Percentiles rank a stretch among this genome's conserved stretches.
Conservation (phyloP, 441 rosid genomes). For the Bocquillonia castaneifolia region DNA sequence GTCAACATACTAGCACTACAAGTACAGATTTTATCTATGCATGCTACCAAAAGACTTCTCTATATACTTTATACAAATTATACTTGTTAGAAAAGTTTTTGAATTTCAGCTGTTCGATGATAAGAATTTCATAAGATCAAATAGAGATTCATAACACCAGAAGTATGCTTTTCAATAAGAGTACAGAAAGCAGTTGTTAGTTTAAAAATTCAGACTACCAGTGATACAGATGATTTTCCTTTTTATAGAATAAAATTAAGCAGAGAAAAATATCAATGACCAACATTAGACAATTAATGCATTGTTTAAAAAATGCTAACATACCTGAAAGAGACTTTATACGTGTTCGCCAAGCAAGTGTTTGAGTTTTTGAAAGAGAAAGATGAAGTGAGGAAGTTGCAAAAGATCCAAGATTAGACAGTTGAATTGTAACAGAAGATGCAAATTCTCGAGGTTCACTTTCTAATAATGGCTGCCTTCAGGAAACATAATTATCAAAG, state of each 20-base stretch:
- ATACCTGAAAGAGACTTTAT: slow-evolving; percentile 75
- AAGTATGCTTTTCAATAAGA: neutral
- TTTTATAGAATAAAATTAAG: neutral
- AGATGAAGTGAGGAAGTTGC: slow-evolving; percentile 56
- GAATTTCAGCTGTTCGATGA: neutral
- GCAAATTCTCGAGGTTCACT: slow-evolving; percentile 43
- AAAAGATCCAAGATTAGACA: slow-evolving; percentile 55
- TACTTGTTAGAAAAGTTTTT: neutral
- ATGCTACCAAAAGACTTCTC: neutral
- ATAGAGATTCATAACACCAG: neutral
- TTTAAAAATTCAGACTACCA: slow-evolving; percentile 1
- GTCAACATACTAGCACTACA: neutral
- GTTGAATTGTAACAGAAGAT: slow-evolving; percentile 63
- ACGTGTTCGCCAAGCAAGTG: slow-evolving; percentile 83
- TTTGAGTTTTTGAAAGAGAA: slow-evolving; percentile 53
- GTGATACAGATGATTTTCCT: neutral
- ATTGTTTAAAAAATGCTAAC: slow-evolving; percentile 15
- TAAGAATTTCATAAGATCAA: neutral
- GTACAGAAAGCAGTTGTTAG: neutral
- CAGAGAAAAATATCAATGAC: neutral
- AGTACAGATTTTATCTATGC: neutral
- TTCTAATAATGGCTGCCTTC: slow-evolving; percentile 47
- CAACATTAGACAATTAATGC: neutral
- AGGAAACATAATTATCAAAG: slow-evolving; percentile 30
- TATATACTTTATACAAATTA: neutral